Evolutionary conservation across 352 stramenopile species (phyloP), one percentile per base, ranked within the genome.

Genomic region (Phytophthora megakarya): DNA sequence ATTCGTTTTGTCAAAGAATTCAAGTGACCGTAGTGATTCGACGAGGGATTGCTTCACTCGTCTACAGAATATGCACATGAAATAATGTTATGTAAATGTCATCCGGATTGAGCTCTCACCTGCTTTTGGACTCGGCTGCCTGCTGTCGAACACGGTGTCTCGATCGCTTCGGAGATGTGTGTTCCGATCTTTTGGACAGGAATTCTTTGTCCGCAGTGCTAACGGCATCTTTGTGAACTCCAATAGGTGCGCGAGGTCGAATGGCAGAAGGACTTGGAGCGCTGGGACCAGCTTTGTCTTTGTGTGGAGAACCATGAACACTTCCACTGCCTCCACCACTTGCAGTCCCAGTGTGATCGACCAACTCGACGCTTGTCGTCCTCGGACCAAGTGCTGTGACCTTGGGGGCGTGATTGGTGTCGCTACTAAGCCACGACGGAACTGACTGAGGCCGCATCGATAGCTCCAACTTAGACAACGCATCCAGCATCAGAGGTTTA

Each of bases 1-100:
- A 54, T 89, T 91, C 26, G 80, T 91, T 59, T 83, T 86, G 48
- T 89, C 81, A 47, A 89, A 91, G 60, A 89, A 88, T 50, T 91
- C 79, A 30, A 91, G 72, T 15, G 81, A 89, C 6, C 75, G 76
- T 22, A 91, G 61, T 7, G 79, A 88, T 52, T 91, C 81, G n/a
- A 81, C 77, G 12, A 91, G 65, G 23, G 79, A 88, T 47, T 89
- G 81, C 66, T 88, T 91, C 13, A 89, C 75, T 15, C 80, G 72
- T 19, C 81, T 81, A 33, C 10, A 33, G 3, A 5, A 65, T n/a
- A 5, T 18, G n/a, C 11, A 5, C 23, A n/a, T 28, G 5, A 56
- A 32, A 12, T 39, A 18, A 58, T 60, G 7, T 18, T 26, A 22
- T 6, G 5, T 11, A 49, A 53, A 32, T 19, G 45, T 43, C 35